Conservation (phyloP, 1,139 yeast species). For the Lodderomyces jiufengensis region DNA sequence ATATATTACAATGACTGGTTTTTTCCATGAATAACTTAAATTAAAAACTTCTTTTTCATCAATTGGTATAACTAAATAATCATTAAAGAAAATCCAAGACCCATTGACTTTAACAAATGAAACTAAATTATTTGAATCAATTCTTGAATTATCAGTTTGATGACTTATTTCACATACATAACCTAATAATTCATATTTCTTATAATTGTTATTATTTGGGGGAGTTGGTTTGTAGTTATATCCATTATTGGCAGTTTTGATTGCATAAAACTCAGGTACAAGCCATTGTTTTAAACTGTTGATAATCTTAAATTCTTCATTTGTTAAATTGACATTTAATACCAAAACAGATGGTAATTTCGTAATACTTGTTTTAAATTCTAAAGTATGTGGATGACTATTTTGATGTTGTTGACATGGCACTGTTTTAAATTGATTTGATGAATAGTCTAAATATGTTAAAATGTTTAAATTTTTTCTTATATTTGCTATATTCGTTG, state of each 20-base stretch:
- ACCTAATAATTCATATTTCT: conserved; percentile 58
- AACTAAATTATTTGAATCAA: conserved; percentile 55
- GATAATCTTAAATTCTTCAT: conserved; percentile 43
- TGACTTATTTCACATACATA: conserved; percentile 67
- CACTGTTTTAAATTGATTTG: conserved; percentile 50
- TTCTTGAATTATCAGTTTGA: conserved; percentile 38
- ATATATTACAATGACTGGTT: conserved; percentile 72
- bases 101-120: conserved; percentile 52
- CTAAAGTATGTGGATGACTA: conserved; percentile 44
- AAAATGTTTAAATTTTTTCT: conserved; percentile 22
- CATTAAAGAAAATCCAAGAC: conserved; percentile 86
- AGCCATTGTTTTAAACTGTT: conserved; percentile 52
- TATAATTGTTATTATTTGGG: conserved; percentile 9
- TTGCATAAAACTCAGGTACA: conserved; percentile 53
- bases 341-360: conserved; percentile 66
- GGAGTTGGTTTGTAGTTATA: conserved; percentile 31
- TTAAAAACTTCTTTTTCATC: conserved; percentile 72
- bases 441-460: conserved; percentile 56
- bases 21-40: conserved; percentile 73
- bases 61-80: conserved; percentile 80
- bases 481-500: conserved; percentile 11
- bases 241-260: conserved; percentile 17
- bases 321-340: conserved; percentile 53
- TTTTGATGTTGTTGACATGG: conserved; percentile 29
- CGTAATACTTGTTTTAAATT: conserved; percentile 41